Percentiles rank a stretch among this genome's conserved stretches.
These are phyloP conservation scores for Aspergillus calidoustus DNA, from an alignment of 2,329 filamentous ascomycete species.

Conservation along the genomic window DNA sequence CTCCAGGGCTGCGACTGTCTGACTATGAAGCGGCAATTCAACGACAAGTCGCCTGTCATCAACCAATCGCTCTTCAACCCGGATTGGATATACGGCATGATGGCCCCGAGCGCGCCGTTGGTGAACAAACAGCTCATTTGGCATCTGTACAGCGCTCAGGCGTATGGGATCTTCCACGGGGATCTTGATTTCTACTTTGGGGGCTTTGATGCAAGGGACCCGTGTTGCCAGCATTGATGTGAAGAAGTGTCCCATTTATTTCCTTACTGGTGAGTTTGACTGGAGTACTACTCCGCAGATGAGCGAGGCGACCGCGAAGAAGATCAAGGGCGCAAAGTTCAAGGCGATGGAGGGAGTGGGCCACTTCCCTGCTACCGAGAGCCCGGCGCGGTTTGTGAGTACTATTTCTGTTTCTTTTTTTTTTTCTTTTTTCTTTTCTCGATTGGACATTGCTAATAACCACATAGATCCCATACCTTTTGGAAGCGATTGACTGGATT, in stretches of 20 bases:
- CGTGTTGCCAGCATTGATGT: background rate
- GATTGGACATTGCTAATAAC: too few relatives aligned
- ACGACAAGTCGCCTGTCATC: constrained; percentile 1
- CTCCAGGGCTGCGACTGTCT: constrained; percentile 1
- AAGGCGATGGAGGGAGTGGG: constrained; percentile 1
- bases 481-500: background rate
- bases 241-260: constrained; percentile 5
- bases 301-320: constrained; percentile 1
- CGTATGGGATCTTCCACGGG: constrained; percentile 2
- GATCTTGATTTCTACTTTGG: constrained; percentile 12
- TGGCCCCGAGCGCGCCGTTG: background rate
- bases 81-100: constrained; percentile 5
- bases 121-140: background rate
- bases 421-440: too few relatives aligned
- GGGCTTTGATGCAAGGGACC: background rate
- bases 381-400: constrained; percentile 3
- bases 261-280: constrained; percentile 7
- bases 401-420: too few relatives aligned
- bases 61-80: background rate
- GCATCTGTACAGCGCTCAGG: constrained; percentile 6
- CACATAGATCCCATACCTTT: background rate
- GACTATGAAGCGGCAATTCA: background rate
- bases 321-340: constrained; percentile 2
- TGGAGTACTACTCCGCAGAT: background rate
- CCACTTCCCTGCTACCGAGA: constrained; percentile 7